Base-by-base conservation (phyloP, 192 early-diverging fungal species). In the Umbelopsis isabellina region DNA sequence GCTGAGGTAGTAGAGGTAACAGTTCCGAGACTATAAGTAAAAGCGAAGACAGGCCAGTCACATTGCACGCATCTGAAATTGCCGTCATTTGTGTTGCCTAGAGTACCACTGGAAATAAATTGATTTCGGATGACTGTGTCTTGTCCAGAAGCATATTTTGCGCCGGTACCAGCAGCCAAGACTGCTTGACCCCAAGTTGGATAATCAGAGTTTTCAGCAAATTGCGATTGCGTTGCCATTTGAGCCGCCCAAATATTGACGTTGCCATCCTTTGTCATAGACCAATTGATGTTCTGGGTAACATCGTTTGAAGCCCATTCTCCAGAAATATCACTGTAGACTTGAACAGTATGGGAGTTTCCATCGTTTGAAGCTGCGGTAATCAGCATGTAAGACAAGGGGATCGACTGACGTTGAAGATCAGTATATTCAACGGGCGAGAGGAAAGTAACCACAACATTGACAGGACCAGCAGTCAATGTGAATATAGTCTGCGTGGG, bases 231-330 rank as follows among this genome's bases (percentile, higher is more conserved):
- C 3, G 30, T 61, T 25, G 27, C 27, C 25, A 61, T 16, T 4
- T 61, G 30, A 13, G 55, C 27, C 18, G 55, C 18, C 55, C 55
- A 61, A 27, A 61, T 61, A 18, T 61, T 61, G 55, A 61, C 55
- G 13, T 18, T 35, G 6, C 30, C 55, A 25, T 61, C 55, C 12
- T 30, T n/a, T 7, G 55, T 18, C 8, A 61, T 15, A 6, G 25
- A 16, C 55, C 55, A 61, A 1, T 11, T 22, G 55, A 61, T 61
- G 2, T 25, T 7, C 55, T 61, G 55, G 30, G 55, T 35, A 5
- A 61, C 55, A 25, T 61, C 55, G 27, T 61, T 61, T 3, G 55
- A 61, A 8, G 65, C 65, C 65, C 65, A 66, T 66, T 66, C 65
- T 23, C 45, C 65, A 2, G 65, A 66, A 44, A 66, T 66, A 41